These are phyloP conservation scores for Penicillium atrosanguineum DNA, from an alignment of 495 filamentous ascomycete genomes.

Conservation along the genomic window DNA sequence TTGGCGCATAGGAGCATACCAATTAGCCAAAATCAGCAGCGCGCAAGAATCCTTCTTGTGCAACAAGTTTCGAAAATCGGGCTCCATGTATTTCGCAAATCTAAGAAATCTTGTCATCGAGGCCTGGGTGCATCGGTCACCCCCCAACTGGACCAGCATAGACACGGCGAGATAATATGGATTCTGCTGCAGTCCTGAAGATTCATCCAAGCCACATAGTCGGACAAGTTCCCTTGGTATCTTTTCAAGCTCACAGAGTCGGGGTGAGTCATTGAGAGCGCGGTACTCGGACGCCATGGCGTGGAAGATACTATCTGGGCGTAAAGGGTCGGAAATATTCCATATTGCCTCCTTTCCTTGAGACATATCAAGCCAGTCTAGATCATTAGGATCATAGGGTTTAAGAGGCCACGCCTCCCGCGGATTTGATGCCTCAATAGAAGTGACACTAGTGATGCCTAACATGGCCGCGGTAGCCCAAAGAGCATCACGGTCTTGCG, in stretches of 20 bases:
- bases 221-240: conserved; percentile 12
- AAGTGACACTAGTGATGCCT: conserved; percentile 30
- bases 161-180: conserved; percentile 33
- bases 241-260: background rate
- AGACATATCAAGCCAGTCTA: conserved; percentile 35
- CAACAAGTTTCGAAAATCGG: conserved; percentile 18
- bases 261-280: conserved; percentile 8
- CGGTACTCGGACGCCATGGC: conserved; percentile 22
- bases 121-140: background rate
- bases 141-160: conserved; percentile 19
- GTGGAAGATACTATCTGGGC: conserved; percentile 35
- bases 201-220: conserved; percentile 4
- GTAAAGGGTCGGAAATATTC: conserved; percentile 32
- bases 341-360: conserved; percentile 36
- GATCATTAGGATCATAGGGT: conserved; percentile 19
- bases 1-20: conserved; percentile 30
- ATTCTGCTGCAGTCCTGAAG: conserved; percentile 16
- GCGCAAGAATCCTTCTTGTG: conserved; percentile 35
- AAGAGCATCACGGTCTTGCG: conserved; percentile 37
- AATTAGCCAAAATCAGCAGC: conserved; percentile 36
- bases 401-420: conserved; percentile 40
- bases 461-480: conserved; percentile 41
- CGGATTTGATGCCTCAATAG: conserved; percentile 24
- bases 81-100: conserved; percentile 21
- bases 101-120: conserved; percentile 13